phyloP scores from a whole-genome alignment of 2,329 filamentous ascomycete genomes.

The Aspergillus neoniger region DNA sequence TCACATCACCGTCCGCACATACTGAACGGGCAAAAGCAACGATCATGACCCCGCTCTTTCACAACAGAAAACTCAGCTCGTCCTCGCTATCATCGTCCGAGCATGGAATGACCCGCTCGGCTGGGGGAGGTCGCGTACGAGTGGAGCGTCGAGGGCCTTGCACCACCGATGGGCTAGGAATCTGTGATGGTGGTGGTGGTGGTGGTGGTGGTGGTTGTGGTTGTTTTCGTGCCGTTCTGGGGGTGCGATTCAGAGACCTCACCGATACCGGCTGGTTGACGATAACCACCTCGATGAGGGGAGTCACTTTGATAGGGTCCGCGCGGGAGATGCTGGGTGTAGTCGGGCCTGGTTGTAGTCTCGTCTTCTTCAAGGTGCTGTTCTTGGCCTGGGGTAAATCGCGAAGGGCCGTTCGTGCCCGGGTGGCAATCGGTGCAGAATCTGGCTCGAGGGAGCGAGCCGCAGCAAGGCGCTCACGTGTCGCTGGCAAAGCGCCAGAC shows the following conservation, averaged over 20 bases:
- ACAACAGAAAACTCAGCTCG: conserved; percentile 40
- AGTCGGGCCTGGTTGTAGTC: too few relatives aligned
- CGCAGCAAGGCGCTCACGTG: neutral
- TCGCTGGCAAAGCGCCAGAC: conserved; percentile 6
- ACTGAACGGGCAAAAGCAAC: neutral
- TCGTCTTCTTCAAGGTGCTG: conserved; percentile 1
- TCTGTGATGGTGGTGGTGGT: neutral
- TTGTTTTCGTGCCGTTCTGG: neutral
- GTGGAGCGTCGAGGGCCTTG: neutral
- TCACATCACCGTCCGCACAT: neutral
- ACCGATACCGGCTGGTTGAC: conserved; percentile 22
- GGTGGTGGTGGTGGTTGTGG: too few relatives aligned
- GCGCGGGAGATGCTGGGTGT: neutral
- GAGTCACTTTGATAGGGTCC: neutral
- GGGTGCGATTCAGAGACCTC: neutral
- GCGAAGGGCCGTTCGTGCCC: conserved; percentile 21
- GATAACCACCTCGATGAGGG: conserved; percentile 34
- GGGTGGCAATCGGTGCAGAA: conserved; percentile 22
- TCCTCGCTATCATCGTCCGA: conserved; percentile 41
- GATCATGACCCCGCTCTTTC: neutral
- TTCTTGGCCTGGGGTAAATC: conserved; percentile 22
- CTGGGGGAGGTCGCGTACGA: conserved; percentile 6
- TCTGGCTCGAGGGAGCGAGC: too few relatives aligned
- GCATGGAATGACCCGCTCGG: conserved; percentile 26
- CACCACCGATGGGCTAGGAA: neutral